Conservation (phyloP, 2,329 filamentous ascomycete genomes). For the Sporothrix phasma region DNA sequence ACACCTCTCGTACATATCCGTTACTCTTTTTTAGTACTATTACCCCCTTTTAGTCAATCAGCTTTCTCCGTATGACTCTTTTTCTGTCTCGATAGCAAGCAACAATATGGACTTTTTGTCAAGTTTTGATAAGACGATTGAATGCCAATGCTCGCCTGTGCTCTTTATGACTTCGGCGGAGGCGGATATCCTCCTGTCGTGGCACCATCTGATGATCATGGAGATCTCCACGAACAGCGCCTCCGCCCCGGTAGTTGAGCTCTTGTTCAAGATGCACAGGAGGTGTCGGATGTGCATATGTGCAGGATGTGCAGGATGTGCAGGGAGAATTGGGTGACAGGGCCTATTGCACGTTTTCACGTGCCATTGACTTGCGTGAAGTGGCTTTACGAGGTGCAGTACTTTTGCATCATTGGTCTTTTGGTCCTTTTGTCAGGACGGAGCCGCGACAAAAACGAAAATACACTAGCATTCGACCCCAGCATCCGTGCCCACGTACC, state of each 20-base stretch:
- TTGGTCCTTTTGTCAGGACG: neutral
- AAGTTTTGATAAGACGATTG: no score
- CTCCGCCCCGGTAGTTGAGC: neutral
- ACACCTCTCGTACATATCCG: neutral
- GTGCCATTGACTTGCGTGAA: neutral
- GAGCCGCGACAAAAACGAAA: no score
- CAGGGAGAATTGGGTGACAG: neutral
- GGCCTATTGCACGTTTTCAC: neutral
- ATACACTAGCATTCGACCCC: no score
- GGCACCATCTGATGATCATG: no score
- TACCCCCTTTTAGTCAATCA: neutral
- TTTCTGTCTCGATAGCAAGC: neutral
- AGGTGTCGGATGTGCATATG: neutral
- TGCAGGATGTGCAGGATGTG: neutral
- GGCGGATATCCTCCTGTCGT: no score
- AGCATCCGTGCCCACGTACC: no score
- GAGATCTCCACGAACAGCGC: no score
- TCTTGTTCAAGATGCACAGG: neutral
- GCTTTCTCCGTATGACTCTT: neutral
- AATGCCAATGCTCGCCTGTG: no score
- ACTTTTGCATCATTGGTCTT: neutral
- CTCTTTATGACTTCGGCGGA: no score
- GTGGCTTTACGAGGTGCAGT: no score
- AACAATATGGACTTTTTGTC: neutral
- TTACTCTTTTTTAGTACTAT: neutral